These are phyloP conservation scores for Bipolaris zeicola DNA, from an alignment of 2,329 filamentous ascomycete genomes.

Conservation along the genomic window DNA sequence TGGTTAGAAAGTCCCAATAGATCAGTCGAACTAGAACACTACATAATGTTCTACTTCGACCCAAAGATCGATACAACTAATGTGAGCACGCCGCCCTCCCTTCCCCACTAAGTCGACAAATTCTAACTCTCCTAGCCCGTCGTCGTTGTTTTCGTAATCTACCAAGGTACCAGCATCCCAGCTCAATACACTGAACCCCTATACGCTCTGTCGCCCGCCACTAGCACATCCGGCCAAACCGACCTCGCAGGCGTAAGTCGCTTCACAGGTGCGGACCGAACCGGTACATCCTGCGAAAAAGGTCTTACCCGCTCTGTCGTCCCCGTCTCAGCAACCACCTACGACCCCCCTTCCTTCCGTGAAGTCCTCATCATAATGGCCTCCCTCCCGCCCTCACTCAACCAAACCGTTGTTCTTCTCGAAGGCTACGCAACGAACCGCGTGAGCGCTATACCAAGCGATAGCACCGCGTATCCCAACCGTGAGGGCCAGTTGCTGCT, in stretches of 20 bases:
- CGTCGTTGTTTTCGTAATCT: slow-evolving; percentile 23
- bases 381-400: slow-evolving; percentile 15
- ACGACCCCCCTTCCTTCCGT: slow-evolving; percentile 16
- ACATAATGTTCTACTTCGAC: slow-evolving; percentile 18
- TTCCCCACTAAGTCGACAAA: background rate
- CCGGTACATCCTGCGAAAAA: slow-evolving; percentile 23
- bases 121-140: slow-evolving; percentile 16
- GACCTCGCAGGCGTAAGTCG: slow-evolving; percentile 24
- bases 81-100: slow-evolving; percentile 5
- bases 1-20: slow-evolving; percentile 18
- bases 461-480: slow-evolving; percentile 29
- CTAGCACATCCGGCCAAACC: slow-evolving; percentile 13
- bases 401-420: slow-evolving; percentile 19
- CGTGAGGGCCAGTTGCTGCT: slow-evolving; percentile 21
- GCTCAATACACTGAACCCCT: slow-evolving; percentile 23
- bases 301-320: slow-evolving; percentile 15
- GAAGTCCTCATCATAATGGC: slow-evolving; percentile 21
- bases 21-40: slow-evolving; percentile 22
- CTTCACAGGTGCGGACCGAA: slow-evolving; percentile 9
- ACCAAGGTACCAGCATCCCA: slow-evolving; percentile 24
- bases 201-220: slow-evolving; percentile 19
- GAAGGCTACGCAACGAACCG: slow-evolving; percentile 27
- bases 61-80: slow-evolving; percentile 18
- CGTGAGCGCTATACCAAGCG: slow-evolving; percentile 16
- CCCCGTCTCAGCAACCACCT: slow-evolving; percentile 20